Conservation (phyloP, 495 filamentous ascomycete genomes). For the Ascodesmis nigricans region DNA sequence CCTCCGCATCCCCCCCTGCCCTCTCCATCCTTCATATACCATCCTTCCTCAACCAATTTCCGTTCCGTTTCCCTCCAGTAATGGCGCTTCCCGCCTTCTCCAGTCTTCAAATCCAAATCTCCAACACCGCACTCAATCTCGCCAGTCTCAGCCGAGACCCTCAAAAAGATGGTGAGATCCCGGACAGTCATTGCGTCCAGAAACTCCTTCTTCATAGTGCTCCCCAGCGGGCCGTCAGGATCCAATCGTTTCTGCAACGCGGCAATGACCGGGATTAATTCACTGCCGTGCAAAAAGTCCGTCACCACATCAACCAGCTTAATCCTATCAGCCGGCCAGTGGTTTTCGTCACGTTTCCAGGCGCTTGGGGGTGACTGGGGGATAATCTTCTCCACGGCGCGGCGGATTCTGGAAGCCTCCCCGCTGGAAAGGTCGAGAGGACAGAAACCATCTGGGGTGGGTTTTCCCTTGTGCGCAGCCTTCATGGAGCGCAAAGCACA, state of each 20-base stretch:
- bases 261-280: conserved; percentile 25
- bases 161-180: conserved; percentile 69
- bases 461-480: conserved; percentile 12
- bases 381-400: conserved; percentile 21
- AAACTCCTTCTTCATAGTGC: conserved; percentile 3
- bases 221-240: conserved; percentile 21
- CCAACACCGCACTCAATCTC: conserved; percentile 52
- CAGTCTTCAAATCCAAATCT: conserved; percentile 75
- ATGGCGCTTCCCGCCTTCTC: conserved; percentile 37
- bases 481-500: conserved; percentile 40
- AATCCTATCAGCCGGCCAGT: conserved; percentile 6
- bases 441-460: conserved; percentile 16
- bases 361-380: conserved; percentile 4
- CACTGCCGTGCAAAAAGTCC: conserved; percentile 14
- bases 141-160: conserved; percentile 26
- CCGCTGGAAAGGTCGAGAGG: conserved; percentile 24
- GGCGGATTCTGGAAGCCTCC: conserved; percentile 20
- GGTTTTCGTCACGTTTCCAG: not conserved
- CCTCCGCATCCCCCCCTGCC: too few species aligned
- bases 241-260: conserved; percentile 32
- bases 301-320: conserved; percentile 6
- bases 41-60: conserved; percentile 43
- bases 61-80: conserved; percentile 53
- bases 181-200: conserved; percentile 59
- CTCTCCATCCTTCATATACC: conserved; percentile 40